These are phyloP conservation scores for Jamesozyma piceae DNA, from an alignment of 805 yeast genomes.

Conservation along the genomic window DNA sequence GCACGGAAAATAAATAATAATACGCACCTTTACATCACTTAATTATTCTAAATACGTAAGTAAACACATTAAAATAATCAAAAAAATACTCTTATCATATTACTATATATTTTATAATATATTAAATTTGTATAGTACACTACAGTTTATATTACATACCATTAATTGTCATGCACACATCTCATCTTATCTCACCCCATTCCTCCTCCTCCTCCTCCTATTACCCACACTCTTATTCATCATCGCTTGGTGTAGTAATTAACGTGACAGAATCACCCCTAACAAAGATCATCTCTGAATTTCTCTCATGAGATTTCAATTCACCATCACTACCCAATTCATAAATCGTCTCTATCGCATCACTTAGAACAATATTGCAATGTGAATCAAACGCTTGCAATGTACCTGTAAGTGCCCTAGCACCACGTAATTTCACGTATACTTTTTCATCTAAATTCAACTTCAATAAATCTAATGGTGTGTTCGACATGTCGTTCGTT, in stretches of 20 bases:
- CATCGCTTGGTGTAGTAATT: slow-evolving; percentile 44
- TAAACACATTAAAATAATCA: too few species aligned
- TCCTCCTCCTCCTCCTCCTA: background rate
- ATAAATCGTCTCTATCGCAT: slow-evolving; percentile 78
- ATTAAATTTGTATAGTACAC: too few species aligned
- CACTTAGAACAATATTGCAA: slow-evolving; percentile 90
- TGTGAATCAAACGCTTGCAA: slow-evolving; percentile 93
- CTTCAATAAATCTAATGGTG: slow-evolving; percentile 83
- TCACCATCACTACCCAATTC: slow-evolving; percentile 36
- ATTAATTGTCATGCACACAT: too few species aligned
- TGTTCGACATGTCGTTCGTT: slow-evolving; percentile 40
- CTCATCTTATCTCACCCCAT: too few species aligned
- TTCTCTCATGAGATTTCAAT: slow-evolving; percentile 39
- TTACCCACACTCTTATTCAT: background rate
- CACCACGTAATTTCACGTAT: slow-evolving; percentile 84
- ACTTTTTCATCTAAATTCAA: slow-evolving; percentile 80
- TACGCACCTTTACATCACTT: too few species aligned
- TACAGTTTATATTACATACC: background rate
- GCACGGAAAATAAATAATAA: too few species aligned
- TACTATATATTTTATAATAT: too few species aligned
- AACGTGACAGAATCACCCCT: slow-evolving; percentile 96
- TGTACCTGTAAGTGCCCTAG: slow-evolving; percentile 82
- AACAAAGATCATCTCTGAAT: slow-evolving; percentile 83
- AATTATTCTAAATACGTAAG: too few species aligned
- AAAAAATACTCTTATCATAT: too few species aligned